phyloP scores from a whole-genome alignment of 192 early-diverging fungal genomes.

The Ambispora gerdemannii region DNA sequence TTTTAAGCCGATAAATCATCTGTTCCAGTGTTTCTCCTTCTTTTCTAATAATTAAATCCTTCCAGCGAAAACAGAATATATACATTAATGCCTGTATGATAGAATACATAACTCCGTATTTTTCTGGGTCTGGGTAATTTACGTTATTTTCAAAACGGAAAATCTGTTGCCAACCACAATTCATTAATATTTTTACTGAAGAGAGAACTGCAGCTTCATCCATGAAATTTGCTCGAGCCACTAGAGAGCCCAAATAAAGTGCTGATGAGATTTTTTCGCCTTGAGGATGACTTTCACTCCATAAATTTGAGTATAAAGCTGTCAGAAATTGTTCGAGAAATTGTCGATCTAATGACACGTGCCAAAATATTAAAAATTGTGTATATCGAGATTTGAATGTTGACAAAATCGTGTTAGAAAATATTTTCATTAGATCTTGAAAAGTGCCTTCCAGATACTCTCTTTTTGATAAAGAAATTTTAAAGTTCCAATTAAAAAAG shows the following conservation, averaged over 20 bases:
- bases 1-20: too few relatives aligned
- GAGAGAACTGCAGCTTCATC: constrained; percentile 56
- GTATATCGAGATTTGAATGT: constrained; percentile 89
- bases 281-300: constrained; percentile 56
- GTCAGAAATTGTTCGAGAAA: constrained; percentile 74
- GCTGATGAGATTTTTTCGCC: constrained; percentile 75
- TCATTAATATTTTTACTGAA: constrained; percentile 64
- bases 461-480: constrained; percentile 29
- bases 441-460: constrained; percentile 56
- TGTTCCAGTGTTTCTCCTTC: background rate
- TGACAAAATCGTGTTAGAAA: constrained; percentile 73
- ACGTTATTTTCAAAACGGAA: constrained; percentile 57
- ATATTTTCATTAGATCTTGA: constrained; percentile 67
- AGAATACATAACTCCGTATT: constrained; percentile 80
- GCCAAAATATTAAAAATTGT: constrained; percentile 90
- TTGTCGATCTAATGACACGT: constrained; percentile 65
- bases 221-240: constrained; percentile 84
- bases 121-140: constrained; percentile 50
- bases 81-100: constrained; percentile 88
- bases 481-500: constrained; percentile 49
- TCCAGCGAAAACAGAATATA: constrained; percentile 94
- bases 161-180: constrained; percentile 67
- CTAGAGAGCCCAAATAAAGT: constrained; percentile 83
- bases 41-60: constrained; percentile 58
- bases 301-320: constrained; percentile 39